A percentile compares a stretch with the other conserved stretches of the same genome.
Conservation (phyloP, 495 filamentous ascomycete species). For the Achaetomiella virescens region DNA sequence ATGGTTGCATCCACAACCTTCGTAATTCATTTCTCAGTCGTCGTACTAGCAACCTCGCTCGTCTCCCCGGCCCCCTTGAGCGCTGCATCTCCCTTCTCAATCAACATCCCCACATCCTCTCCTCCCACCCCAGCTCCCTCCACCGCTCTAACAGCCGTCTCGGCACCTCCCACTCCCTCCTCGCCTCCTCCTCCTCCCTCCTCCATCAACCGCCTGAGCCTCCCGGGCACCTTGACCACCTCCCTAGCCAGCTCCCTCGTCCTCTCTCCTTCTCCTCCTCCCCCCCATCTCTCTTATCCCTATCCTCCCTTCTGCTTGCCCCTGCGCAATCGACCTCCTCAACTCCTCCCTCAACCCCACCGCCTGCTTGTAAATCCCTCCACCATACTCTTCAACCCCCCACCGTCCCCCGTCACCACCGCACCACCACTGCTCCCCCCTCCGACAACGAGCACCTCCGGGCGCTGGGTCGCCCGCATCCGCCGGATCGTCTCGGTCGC, state of each 20-base stretch:
- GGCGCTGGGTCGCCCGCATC: conserved; percentile 67
- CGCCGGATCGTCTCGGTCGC: conserved; percentile 88
- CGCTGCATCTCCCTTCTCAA: conserved; percentile 48
- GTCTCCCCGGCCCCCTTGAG: conserved; percentile 26
- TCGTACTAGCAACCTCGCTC: background rate
- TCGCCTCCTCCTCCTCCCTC: conserved; percentile 58
- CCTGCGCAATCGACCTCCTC: conserved; percentile 27
- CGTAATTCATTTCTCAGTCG: background rate
- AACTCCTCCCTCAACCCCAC: conserved; percentile 53
- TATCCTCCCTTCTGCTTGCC: conserved; percentile 35
- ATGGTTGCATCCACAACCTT: too few species aligned
- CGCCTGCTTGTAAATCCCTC: conserved; percentile 73
- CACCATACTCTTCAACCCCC: conserved; percentile 62
- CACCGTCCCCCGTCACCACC: background rate
- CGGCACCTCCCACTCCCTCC: conserved; percentile 49
- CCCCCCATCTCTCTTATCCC: conserved; percentile 32
- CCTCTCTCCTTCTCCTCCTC: conserved; percentile 37
- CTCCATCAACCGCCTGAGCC: conserved; percentile 53
- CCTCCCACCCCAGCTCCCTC: conserved; percentile 47
- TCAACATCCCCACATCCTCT: conserved; percentile 40
- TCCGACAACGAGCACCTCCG: conserved; percentile 64
- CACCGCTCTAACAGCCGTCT: conserved; percentile 49
- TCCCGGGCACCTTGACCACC: conserved; percentile 55
- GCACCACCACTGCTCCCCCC: conserved; percentile 35
- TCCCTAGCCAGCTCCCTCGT: conserved; percentile 65